Evolutionary conservation across 495 filamentous ascomycete genomes (phyloP), one percentile per base, ranked within the genome.

Genomic region (Annulohypoxylon bovei): DNA sequence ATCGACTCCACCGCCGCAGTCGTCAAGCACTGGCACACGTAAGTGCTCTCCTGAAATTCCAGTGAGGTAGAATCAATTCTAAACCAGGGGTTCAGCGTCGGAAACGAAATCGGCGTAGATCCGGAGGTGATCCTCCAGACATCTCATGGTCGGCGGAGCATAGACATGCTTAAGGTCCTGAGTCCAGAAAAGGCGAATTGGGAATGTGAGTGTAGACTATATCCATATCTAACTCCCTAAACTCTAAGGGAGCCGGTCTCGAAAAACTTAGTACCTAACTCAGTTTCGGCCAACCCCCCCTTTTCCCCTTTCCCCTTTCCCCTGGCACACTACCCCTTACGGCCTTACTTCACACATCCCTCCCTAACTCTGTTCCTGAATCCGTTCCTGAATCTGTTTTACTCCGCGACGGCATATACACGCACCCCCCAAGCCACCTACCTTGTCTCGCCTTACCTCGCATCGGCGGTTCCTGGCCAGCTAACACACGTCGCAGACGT

Each of bases 1-100:
- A 90, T 93, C 66, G 90, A 94, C 70, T 92, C 90, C 6, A 94
- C 92, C 1, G 78, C 83, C 39, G 95, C 95, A 11, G 94, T 99
- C 37, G 88, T 93, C 59, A 97, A 97, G 78, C 91, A 97, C 80
- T 99, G 95, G 95, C 85, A 92, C 67, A 85, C 87, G 92, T 94
- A 81, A 83, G 86, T 81, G 35, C 2, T 7, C 1, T 16, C 20
- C 50, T 27, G 14, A 3, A 32, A n/a, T 25, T 6, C 30, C 16
- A 49, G 4, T 20, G 23, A n/a, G 55, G 27, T 42, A 6, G 39
- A 23, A 27, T 40, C 23, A 33, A 40, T 37, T 42, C 64, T 70
- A 55, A 70, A 33, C 22, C 22, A 65, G 37, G 33, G 28, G 27
- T 53, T 49, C 70, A 97, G 94, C 37, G 87, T 97, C 75, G 94